Percentiles rank a stretch among this genome's conserved stretches.
phyloP scores from a whole-genome alignment of 78 protist species.

The Isochrysis galbana region DNA sequence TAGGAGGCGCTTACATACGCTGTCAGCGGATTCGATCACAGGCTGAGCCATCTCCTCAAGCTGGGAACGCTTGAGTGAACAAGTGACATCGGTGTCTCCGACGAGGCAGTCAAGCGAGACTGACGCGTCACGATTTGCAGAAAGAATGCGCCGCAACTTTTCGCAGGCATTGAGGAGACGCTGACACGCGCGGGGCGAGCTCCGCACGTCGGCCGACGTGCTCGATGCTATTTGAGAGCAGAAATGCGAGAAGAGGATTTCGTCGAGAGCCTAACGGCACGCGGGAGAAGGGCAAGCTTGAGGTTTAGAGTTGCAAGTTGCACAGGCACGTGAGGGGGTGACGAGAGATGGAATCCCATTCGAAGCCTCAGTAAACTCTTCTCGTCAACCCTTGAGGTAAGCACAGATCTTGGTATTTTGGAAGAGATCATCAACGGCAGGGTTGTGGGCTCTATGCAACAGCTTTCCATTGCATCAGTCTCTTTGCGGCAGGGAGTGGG shows the following conservation, averaged over 20 bases:
- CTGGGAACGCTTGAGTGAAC: slow-evolving; percentile 51
- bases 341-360: not conserved
- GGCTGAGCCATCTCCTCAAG: slow-evolving; percentile 57
- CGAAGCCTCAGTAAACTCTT: not conserved
- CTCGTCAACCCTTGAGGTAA: not conserved
- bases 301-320: not conserved
- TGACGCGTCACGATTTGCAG: slow-evolving; percentile 52
- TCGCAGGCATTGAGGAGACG: slow-evolving; percentile 82
- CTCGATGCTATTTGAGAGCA: slow-evolving; percentile 57
- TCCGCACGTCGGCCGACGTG: not conserved
- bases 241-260: slow-evolving; percentile 60
- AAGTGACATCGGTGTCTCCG: slow-evolving; percentile 79
- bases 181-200: slow-evolving; percentile 64
- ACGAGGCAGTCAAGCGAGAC: slow-evolving; percentile 77
- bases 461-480: too few relatives aligned
- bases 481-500: not conserved
- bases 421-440: not conserved
- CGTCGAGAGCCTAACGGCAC: slow-evolving; percentile 64
- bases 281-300: not conserved
- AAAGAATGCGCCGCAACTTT: slow-evolving; percentile 71
- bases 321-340: not conserved
- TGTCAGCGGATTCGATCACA: not conserved
- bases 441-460: too few relatives aligned
- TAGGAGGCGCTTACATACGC: not conserved
- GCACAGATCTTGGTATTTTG: not conserved